phyloP scores from a whole-genome alignment of 805 yeast genomes.

The Candida boleticola region DNA sequence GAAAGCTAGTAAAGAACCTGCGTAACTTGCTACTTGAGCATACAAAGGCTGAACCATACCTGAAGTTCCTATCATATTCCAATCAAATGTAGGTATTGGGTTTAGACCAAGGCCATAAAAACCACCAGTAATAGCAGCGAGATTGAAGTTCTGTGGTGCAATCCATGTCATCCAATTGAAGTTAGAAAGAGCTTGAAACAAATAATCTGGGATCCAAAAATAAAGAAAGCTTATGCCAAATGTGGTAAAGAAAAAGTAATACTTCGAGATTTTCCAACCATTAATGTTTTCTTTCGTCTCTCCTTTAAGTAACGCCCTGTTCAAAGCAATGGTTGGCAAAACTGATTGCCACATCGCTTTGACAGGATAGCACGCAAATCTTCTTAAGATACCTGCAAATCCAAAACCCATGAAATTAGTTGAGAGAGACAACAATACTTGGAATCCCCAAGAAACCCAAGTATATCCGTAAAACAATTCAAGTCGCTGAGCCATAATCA shows the following conservation, averaged over 20 bases:
- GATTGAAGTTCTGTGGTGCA: slow-evolving; percentile 13
- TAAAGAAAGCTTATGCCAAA: slow-evolving; percentile 14
- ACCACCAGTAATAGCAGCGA: slow-evolving; percentile 18
- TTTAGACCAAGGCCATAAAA: slow-evolving; percentile 25
- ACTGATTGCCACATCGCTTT: slow-evolving; percentile 12
- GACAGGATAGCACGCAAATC: slow-evolving; percentile 10
- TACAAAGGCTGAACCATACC: slow-evolving; percentile 42
- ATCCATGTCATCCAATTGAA: slow-evolving; percentile 24
- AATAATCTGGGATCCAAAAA: slow-evolving; percentile 19
- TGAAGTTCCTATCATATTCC: slow-evolving; percentile 32
- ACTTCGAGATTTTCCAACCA: slow-evolving; percentile 33
- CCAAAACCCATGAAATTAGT: slow-evolving; percentile 30
- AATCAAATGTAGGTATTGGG: slow-evolving; percentile 49
- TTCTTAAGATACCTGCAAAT: slow-evolving; percentile 25
- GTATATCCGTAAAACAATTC: slow-evolving; percentile 16
- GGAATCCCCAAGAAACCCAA: slow-evolving; percentile 21
- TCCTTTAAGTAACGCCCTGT: slow-evolving; percentile 21
- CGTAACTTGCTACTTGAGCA: slow-evolving; percentile 5
- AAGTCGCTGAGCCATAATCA: slow-evolving; percentile 12
- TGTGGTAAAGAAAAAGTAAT: slow-evolving; percentile 15
- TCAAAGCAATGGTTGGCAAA: slow-evolving; percentile 17
- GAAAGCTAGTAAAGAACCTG: slow-evolving; percentile 1
- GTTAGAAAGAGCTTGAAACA: slow-evolving; percentile 15
- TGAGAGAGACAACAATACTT: slow-evolving; percentile 19
- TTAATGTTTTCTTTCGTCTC: slow-evolving; percentile 26